Evolutionary conservation across 371 early-diverging fungal species (phyloP).

Genomic region (Rhizomucor miehei): DNA sequence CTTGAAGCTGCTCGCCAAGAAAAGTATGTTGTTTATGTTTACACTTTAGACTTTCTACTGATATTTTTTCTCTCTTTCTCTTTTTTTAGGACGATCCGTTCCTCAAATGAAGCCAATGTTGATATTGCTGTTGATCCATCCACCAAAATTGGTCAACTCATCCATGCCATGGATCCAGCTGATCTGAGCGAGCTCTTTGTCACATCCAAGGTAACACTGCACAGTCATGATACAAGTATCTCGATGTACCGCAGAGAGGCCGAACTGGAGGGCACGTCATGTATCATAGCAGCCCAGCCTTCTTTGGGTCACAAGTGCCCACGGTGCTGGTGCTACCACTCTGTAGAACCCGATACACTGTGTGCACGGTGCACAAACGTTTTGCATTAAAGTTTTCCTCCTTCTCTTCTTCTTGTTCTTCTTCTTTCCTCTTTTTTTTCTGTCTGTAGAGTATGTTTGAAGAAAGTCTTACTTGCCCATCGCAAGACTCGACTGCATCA

Average conservation of each 20-base stretch:
- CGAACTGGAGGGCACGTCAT: conserved; percentile 20
- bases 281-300: conserved; percentile 25
- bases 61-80: no score
- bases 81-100: conserved; percentile 41
- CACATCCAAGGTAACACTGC: conserved; percentile 44
- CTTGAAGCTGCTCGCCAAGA: conserved; percentile 68
- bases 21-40: conserved; percentile 36
- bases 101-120: conserved; percentile 55
- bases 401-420: conserved; percentile 9
- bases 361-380: conserved; percentile 43
- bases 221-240: conserved; percentile 2
- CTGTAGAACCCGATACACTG: conserved; percentile 26
- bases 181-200: conserved; percentile 51
- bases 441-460: conserved; percentile 12
- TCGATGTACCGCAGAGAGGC: conserved; percentile 21
- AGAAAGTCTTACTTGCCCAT: neutral
- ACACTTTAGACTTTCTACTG: neutral
- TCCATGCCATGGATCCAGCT: conserved; percentile 30
- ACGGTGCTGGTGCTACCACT: conserved; percentile 52
- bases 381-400: conserved; percentile 7
- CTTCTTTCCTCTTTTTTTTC: conserved; percentile 5
- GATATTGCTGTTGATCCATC: conserved; percentile 29
- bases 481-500: conserved; percentile 17
- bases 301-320: conserved; percentile 46
- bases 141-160: conserved; percentile 9